A percentile compares a stretch with the other conserved stretches of the same genome.
phyloP scores from a whole-genome alignment of 768 basidiomycete genomes.

The Holtermanniella nyarrowii region DNA sequence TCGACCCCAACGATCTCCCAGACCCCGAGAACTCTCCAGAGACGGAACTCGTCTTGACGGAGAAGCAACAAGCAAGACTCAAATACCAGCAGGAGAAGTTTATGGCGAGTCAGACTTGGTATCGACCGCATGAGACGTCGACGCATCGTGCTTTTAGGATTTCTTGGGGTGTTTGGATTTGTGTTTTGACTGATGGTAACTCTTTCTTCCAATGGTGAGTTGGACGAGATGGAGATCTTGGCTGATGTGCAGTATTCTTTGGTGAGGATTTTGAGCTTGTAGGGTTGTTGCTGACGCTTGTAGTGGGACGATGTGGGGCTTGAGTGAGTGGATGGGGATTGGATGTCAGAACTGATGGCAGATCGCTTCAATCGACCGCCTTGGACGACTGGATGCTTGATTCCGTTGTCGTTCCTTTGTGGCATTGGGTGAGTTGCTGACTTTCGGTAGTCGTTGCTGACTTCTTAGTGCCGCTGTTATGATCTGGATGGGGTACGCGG shows the following conservation, averaged over 20 bases:
- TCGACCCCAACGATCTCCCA: constrained; percentile 67
- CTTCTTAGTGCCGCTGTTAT: constrained; percentile 50
- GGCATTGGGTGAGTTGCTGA: constrained; percentile 48
- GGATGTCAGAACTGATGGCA: constrained; percentile 5
- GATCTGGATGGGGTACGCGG: constrained; percentile 54
- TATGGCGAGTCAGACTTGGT: constrained; percentile 55
- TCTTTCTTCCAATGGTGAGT: constrained; percentile 61
- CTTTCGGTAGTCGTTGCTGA: background rate
- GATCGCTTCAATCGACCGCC: constrained; percentile 38
- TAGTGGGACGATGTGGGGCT: constrained; percentile 69
- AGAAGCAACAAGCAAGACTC: constrained; percentile 36
- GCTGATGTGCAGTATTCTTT: background rate
- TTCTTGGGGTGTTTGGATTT: constrained; percentile 50
- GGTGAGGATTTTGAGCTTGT: constrained; percentile 1
- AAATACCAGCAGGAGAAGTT: constrained; percentile 39
- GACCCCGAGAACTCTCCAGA: constrained; percentile 48
- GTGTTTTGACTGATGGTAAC: constrained; percentile 46
- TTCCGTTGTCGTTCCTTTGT: constrained; percentile 63
- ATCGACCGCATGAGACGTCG: constrained; percentile 70
- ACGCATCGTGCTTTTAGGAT: constrained; percentile 48
- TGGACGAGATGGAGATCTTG: no score
- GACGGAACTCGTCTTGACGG: constrained; percentile 22
- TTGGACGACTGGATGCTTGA: constrained; percentile 50
- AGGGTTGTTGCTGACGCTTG: background rate
- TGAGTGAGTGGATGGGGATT: constrained; percentile 40